Percentiles rank a stretch among this genome's conserved stretches.
phyloP scores from a whole-genome alignment of 228 moss, liverwort and hornwort genomes.

The Sphagnum fallax region DNA sequence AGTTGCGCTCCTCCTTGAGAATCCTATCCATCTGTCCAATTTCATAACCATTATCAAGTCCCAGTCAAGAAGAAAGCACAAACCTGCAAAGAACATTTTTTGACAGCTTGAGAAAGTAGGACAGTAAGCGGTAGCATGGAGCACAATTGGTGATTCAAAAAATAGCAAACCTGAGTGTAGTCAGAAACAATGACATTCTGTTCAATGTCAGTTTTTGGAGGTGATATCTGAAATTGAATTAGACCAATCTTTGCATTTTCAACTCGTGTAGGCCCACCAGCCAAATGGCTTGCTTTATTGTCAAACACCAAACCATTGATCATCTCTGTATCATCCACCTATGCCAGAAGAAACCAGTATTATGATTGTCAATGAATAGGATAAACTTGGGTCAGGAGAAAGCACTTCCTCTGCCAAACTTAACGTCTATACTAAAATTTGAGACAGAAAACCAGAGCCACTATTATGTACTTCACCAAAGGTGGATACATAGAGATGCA shows the following conservation, averaged over 20 bases:
- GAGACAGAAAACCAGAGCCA: no score
- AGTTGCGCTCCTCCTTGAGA: constrained; percentile 91
- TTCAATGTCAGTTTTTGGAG: constrained; percentile 94
- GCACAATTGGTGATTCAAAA: no score
- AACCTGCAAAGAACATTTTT: background rate
- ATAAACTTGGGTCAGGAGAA: background rate
- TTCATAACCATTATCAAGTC: background rate
- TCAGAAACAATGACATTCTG: constrained; percentile 91
- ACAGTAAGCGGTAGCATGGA: no score
- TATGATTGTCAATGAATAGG: background rate
- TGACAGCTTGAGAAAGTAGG: no score
- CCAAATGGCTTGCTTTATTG: constrained; percentile 94
- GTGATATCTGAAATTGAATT: constrained; percentile 92
- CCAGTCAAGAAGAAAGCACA: background rate
- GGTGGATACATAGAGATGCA: no score
- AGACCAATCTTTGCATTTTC: constrained; percentile 89
- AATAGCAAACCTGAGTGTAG: constrained; percentile 70
- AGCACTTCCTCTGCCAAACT: background rate
- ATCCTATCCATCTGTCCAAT: constrained; percentile 82
- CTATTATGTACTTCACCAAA: no score
- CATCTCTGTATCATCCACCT: constrained; percentile 97
- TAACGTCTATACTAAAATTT: no score
- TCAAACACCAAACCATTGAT: constrained; percentile 88
- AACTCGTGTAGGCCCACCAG: constrained; percentile 85
- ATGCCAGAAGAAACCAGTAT: background rate